Evolutionary conservation across 306 rosid species (phyloP), one percentile per base, ranked within the genome.

Genomic region (Cicer chorassanicum): DNA sequence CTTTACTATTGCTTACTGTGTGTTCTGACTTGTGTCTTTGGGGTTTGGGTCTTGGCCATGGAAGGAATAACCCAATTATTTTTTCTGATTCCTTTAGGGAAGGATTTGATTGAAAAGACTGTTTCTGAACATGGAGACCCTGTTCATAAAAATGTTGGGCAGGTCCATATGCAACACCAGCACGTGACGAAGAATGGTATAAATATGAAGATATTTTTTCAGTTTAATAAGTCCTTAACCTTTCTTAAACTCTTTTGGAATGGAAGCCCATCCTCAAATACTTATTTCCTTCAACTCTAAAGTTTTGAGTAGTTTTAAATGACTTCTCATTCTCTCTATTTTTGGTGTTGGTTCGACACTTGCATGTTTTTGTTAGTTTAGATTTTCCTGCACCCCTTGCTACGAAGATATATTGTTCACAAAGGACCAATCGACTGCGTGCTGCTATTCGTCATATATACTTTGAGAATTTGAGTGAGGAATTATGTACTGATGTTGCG

Each of bases 361-460:
- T 73, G 36, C 15, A 53, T 74, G 75, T 42, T 68, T 61, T 73
- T 50, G 70, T 79, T 77, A 49, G 74, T 84, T 61, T 88, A 94
- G 97, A 87, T 74, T 70, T 77, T 74, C 96, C 96, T 46, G 86
- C 80, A 73, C 99, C 99, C 55, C 96, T 94, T 71, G 99, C 97
- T 48, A 87, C 97, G 11, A 94, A 89, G 88, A 82, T 90, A 44
- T 94, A 90, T 78, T 92, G 89, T 88, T 92, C 96, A n/a, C 96
- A 90, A 81, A 88, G 88, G 87, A 83, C 82, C 78, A 87, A 84
- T 73, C 86, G 96, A 13, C 77, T 92, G 41, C 97, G 96, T 55
- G 83, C 92, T 56, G 80, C 87, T 45, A 85, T 94, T 74, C 84
- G 82, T 45, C 87, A 85, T 81, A 85, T 91, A 36, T 92, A 90